Evolutionary conservation across 768 basidiomycete genomes (phyloP).

Genomic region (Trametes cubensis): DNA sequence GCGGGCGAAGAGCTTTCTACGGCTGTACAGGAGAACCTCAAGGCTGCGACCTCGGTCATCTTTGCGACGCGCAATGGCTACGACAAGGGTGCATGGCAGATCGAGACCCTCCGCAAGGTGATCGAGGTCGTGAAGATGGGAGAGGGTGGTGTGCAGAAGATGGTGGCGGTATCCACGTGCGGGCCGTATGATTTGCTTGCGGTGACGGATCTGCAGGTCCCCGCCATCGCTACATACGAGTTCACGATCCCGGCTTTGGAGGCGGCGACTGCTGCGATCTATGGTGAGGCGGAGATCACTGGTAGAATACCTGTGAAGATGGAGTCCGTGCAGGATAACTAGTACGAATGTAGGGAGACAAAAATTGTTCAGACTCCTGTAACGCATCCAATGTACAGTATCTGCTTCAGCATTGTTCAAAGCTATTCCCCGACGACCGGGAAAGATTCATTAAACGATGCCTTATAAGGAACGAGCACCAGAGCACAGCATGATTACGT

Average conservation of each 20-base stretch:
- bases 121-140: constrained; percentile 26
- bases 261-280: constrained; percentile 46
- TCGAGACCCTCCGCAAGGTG: constrained; percentile 41
- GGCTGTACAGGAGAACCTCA: constrained; percentile 19
- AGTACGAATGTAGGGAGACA: no score
- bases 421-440: no score
- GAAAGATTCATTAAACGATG: background rate
- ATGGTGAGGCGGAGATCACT: constrained; percentile 38
- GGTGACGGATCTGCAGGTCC: constrained; percentile 29
- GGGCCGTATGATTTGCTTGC: constrained; percentile 63
- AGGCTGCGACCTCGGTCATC: constrained; percentile 38
- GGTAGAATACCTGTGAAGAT: constrained; percentile 37
- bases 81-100: constrained; percentile 56
- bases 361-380: no score
- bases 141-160: constrained; percentile 24
- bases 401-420: no score
- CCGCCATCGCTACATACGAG: constrained; percentile 60
- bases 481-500: constrained; percentile 16
- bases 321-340: no score
- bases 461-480: background rate
- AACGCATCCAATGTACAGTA: no score
- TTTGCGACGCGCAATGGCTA: constrained; percentile 63
- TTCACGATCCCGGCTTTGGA: constrained; percentile 56
- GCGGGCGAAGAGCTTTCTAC: constrained; percentile 20
- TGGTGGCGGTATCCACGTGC: constrained; percentile 61